phyloP scores from a whole-genome alignment of 225 moss, liverwort and hornwort genomes.

The Neckera pumila region DNA sequence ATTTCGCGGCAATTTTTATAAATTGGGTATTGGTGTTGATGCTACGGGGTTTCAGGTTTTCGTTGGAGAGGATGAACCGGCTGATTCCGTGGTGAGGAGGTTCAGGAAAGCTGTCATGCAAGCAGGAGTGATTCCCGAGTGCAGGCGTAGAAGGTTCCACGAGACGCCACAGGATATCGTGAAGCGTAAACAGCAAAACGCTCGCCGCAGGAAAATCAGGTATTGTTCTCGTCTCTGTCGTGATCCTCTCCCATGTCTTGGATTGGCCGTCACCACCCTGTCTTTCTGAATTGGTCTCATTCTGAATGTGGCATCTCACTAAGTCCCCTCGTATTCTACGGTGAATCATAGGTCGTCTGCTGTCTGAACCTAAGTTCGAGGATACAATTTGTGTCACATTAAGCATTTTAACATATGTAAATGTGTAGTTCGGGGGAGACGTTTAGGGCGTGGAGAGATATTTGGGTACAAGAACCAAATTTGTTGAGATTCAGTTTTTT shows the following conservation, averaged over 20 bases:
- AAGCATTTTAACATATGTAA: background rate
- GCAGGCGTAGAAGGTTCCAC: conserved; percentile 79
- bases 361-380: too few relatives aligned
- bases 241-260: background rate
- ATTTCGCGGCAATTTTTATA: background rate
- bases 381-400: background rate
- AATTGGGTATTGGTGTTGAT: background rate
- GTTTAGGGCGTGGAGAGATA: background rate
- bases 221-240: background rate
- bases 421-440: background rate
- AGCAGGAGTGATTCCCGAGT: conserved; percentile 95
- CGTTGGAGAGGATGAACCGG: conserved; percentile 87
- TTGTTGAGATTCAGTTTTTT: background rate
- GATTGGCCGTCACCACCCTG: background rate
- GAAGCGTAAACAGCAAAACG: conserved; percentile 80
- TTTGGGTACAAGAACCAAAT: background rate
- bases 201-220: conserved; percentile 63
- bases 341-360: background rate
- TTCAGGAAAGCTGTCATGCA: conserved; percentile 90
- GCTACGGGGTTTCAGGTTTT: conserved; percentile 46
- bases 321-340: background rate
- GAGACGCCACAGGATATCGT: conserved; percentile 98
- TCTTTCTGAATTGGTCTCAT: background rate
- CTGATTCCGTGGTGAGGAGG: conserved; percentile 86
- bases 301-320: background rate